These are phyloP conservation scores for Parsonsia alboflavescens DNA, from an alignment of 257 asterid genomes.

Conservation along the genomic window DNA sequence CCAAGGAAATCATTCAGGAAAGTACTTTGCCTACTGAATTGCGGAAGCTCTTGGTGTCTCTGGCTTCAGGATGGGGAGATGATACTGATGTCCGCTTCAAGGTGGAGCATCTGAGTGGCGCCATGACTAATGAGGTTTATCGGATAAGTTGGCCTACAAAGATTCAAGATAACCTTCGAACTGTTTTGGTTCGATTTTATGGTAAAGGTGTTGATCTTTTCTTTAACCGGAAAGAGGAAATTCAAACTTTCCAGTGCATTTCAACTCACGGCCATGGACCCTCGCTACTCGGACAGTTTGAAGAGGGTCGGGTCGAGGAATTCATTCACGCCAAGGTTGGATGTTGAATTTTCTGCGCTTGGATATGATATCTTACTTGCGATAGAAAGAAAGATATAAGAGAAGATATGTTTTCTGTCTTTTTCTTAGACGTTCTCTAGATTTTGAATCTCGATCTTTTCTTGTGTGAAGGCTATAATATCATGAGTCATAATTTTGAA, in stretches of 20 bases:
- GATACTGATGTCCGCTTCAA: constrained; percentile 40
- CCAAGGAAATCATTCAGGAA: constrained; percentile 44
- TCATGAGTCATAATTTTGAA: not conserved
- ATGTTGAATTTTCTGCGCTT: constrained; percentile 1
- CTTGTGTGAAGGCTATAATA: not conserved
- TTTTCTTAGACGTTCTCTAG: not conserved
- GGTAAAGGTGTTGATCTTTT: constrained; percentile 83
- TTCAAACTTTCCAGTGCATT: constrained; percentile 52
- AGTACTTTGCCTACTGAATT: constrained; percentile 49
- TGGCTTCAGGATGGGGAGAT: constrained; percentile 73
- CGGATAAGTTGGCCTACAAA: constrained; percentile 63
- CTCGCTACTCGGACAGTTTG: constrained; percentile 60
- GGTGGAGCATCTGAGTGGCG: constrained; percentile 63
- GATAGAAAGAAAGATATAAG: not conserved
- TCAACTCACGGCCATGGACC: constrained; percentile 79
- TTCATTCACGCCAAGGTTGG: constrained; percentile 90
- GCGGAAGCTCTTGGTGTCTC: constrained; percentile 35
- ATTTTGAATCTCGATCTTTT: not conserved
- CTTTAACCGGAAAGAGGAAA: constrained; percentile 77
- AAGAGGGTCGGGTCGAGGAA: constrained; percentile 81
- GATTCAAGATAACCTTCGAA: constrained; percentile 30
- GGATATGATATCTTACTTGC: not conserved
- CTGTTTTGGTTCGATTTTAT: constrained; percentile 69
- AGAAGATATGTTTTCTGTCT: not conserved
- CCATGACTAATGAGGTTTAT: constrained; percentile 79